Conservation (phyloP, 805 yeast species). For the Nakazawaea wickerhamii region DNA sequence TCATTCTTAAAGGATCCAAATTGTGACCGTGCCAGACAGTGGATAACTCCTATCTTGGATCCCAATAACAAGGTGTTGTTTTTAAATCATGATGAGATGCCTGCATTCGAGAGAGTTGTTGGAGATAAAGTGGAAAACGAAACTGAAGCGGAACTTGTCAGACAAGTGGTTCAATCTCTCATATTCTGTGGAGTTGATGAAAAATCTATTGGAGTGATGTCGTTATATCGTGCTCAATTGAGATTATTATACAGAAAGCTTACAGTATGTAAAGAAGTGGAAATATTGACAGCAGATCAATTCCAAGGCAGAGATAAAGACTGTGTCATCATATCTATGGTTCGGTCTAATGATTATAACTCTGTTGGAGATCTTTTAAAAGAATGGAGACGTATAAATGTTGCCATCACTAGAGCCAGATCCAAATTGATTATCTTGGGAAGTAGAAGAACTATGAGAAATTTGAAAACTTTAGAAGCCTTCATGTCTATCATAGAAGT, state of each 20-base stretch:
- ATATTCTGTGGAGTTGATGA: constrained; percentile 53
- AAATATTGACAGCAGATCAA: constrained; percentile 88
- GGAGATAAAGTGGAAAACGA: constrained; percentile 72
- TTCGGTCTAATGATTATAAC: constrained; percentile 64
- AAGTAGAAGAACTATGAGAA: constrained; percentile 55
- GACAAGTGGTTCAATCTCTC: constrained; percentile 57
- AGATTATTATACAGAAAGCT: constrained; percentile 33
- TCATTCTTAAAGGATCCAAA: constrained; percentile 9
- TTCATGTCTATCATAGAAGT: constrained; percentile 54
- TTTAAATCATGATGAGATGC: constrained; percentile 68
- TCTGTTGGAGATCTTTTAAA: constrained; percentile 72
- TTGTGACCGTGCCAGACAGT: constrained; percentile 22
- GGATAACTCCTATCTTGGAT: constrained; percentile 56
- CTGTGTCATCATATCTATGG: constrained; percentile 84
- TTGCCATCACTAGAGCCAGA: constrained; percentile 88
- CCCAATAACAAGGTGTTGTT: constrained; percentile 63
- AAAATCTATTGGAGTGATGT: constrained; percentile 74
- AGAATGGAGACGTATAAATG: constrained; percentile 92
- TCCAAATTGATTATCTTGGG: constrained; percentile 82
- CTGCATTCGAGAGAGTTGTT: constrained; percentile 46
- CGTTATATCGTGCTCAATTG: constrained; percentile 82
- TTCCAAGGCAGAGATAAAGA: constrained; percentile 96
- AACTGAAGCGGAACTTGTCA: constrained; percentile 62
- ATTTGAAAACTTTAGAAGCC: constrained; percentile 45
- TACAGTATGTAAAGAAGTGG: constrained; percentile 41